A percentile compares a stretch with the other conserved stretches of the same genome.
These are phyloP conservation scores for Fusarium mexicanum DNA, from an alignment of 2,329 filamentous ascomycete species.

Conservation along the genomic window DNA sequence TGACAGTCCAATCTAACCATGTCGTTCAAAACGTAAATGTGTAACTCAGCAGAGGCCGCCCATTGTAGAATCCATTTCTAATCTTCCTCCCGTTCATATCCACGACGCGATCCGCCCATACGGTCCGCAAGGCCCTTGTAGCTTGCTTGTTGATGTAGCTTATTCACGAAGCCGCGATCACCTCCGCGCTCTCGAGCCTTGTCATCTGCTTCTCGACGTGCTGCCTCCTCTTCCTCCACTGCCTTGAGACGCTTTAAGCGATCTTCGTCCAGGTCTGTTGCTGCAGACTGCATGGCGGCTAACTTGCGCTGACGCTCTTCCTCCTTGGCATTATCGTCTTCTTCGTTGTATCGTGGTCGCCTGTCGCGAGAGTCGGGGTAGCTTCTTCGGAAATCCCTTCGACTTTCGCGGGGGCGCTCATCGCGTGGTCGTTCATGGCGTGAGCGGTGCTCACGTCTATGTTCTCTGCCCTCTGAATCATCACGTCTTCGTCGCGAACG, in stretches of 20 bases:
- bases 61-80: conserved; percentile 29
- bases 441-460: conserved; percentile 15
- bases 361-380: conserved; percentile 39
- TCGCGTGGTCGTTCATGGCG: conserved; percentile 29
- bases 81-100: conserved; percentile 58
- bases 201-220: conserved; percentile 73
- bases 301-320: conserved; percentile 73
- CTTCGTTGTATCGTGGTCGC: conserved; percentile 34
- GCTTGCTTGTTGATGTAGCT: conserved; percentile 68
- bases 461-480: conserved; percentile 35
- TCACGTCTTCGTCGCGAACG: conserved; percentile 32
- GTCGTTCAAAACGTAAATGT: neutral
- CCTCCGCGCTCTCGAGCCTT: conserved; percentile 69
- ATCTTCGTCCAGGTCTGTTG: conserved; percentile 74
- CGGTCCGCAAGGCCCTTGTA: conserved; percentile 62
- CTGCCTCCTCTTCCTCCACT: conserved; percentile 72
- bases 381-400: conserved; percentile 31
- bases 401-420: conserved; percentile 41
- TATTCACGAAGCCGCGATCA: conserved; percentile 71
- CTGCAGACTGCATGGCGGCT: conserved; percentile 78
- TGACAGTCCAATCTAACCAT: neutral
- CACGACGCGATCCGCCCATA: conserved; percentile 59
- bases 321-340: conserved; percentile 49
- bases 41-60: neutral
- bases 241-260: conserved; percentile 74